phyloP scores from a whole-genome alignment of 768 basidiomycete species.

The Boletus rubroflammeus region DNA sequence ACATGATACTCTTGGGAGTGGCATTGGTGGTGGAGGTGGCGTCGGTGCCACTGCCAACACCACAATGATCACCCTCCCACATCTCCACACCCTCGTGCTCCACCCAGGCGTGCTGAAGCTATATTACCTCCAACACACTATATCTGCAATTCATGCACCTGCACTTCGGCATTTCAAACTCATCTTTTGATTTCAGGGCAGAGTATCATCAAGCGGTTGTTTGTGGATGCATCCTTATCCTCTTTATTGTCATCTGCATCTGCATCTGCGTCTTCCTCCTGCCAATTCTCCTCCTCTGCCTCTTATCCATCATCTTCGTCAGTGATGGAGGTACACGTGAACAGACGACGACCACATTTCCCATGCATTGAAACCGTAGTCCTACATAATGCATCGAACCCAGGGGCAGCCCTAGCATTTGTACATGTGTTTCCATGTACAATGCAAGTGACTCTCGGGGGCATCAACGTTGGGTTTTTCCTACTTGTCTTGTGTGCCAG shows the following conservation, averaged over 20 bases:
- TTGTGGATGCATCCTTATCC: constrained; percentile 8
- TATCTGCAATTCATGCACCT: constrained; percentile 28
- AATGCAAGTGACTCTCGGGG: constrained; percentile 21
- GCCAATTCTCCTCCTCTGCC: neutral
- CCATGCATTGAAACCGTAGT: constrained; percentile 28
- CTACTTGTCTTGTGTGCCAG: constrained; percentile 13
- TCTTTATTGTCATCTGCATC: constrained; percentile 1
- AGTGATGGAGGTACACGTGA: neutral
- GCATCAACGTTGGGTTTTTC: constrained; percentile 27
- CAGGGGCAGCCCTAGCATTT: constrained; percentile 22
- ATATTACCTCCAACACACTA: constrained; percentile 29
- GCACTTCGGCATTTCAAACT: constrained; percentile 32
- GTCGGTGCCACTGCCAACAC: neutral
- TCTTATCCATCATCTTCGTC: constrained; percentile 3
- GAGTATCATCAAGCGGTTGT: constrained; percentile 24
- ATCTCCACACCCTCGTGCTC: constrained; percentile 29
- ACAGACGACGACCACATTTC: constrained; percentile 21
- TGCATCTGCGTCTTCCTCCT: neutral
- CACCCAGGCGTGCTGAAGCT: constrained; percentile 31
- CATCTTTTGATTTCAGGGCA: constrained; percentile 29
- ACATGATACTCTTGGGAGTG: neutral
- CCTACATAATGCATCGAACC: constrained; percentile 24
- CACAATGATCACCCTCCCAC: constrained; percentile 18
- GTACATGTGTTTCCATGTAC: constrained; percentile 26
- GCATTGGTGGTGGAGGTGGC: neutral